Evolutionary conservation across 108 stramenopile species (phyloP).

Genomic region (Conticribra weissflogii): DNA sequence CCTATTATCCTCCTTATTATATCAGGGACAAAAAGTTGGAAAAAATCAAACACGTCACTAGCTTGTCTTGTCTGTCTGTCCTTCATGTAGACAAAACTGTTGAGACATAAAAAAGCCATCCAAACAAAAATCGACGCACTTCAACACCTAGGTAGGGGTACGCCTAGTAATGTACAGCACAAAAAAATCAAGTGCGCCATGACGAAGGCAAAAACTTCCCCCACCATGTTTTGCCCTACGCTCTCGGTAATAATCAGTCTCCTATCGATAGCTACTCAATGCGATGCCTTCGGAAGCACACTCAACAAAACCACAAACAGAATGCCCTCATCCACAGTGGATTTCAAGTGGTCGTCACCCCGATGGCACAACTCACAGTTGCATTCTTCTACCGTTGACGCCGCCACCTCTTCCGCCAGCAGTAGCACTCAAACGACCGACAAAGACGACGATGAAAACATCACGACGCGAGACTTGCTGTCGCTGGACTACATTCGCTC

Average conservation of each 20-base stretch:
- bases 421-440: constrained; percentile 4
- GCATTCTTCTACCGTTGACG: neutral
- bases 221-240: neutral
- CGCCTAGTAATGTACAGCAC: no score
- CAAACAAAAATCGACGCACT: no score
- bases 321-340: neutral
- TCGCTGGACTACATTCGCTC: constrained; percentile 86
- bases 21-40: no score
- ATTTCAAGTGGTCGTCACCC: neutral
- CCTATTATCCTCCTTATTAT: no score
- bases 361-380: neutral
- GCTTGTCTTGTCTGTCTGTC: no score
- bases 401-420: neutral
- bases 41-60: no score
- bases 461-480: constrained; percentile 82
- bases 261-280: neutral
- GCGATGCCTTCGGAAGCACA: neutral
- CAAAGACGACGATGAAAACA: constrained; percentile 22
- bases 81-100: no score
- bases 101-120: no score
- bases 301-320: neutral
- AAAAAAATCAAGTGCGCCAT: no score
- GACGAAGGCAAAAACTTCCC: no score
- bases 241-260: neutral
- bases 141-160: no score